These are phyloP conservation scores for Tritrichomonas musculus DNA, from an alignment of 208 protist genomes.

Conservation along the genomic window DNA sequence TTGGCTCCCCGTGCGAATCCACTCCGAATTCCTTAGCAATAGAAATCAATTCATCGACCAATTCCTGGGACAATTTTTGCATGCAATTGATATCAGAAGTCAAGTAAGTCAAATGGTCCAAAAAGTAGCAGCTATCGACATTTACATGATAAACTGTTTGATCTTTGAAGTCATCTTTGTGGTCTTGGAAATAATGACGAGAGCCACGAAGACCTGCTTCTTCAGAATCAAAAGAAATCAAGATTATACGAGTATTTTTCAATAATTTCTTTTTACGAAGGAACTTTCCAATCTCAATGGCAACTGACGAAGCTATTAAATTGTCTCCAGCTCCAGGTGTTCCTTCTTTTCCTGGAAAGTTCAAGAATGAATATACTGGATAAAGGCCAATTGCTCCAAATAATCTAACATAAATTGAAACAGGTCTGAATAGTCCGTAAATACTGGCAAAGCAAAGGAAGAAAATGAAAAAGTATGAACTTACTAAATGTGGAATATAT, in stretches of 20 bases:
- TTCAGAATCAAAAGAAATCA: neutral
- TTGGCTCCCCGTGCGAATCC: neutral
- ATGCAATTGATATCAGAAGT: neutral
- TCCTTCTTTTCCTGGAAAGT: neutral
- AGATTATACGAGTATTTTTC: neutral
- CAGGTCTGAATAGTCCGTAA: neutral
- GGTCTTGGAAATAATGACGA: neutral
- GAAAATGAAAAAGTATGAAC: neutral
- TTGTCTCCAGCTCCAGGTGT: slow-evolving; percentile 19
- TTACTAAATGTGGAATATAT: neutral
- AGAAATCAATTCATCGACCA: neutral
- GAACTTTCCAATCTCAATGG: neutral
- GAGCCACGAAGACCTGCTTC: neutral
- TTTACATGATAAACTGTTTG: neutral
- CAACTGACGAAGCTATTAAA: neutral
- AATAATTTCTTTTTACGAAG: neutral
- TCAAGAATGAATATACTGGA: neutral
- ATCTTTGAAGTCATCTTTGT: neutral
- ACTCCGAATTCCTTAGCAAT: neutral
- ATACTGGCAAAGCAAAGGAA: neutral
- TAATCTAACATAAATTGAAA: neutral
- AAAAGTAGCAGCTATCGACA: neutral
- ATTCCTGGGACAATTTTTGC: neutral
- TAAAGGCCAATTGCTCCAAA: neutral
- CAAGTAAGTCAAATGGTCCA: neutral